Percentiles rank a stretch among this genome's conserved stretches.
Conservation (phyloP, 805 yeast genomes). For the Danielozyma ontarioensis region DNA sequence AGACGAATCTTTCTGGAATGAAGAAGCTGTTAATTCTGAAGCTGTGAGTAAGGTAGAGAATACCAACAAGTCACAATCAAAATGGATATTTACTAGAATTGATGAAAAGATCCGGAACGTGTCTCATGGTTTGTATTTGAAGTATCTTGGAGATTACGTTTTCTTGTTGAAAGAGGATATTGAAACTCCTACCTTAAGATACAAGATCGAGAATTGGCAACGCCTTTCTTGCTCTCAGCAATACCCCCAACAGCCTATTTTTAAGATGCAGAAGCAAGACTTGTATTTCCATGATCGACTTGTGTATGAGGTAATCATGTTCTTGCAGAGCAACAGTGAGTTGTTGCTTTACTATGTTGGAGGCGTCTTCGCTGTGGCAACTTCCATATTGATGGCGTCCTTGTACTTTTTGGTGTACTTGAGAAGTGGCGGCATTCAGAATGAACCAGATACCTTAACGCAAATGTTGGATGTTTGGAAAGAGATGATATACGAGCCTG, state of each 20-base stretch:
- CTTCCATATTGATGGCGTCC: no score
- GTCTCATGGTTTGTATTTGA: neutral
- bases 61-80: neutral
- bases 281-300: neutral
- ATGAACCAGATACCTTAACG: no score
- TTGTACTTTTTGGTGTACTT: no score
- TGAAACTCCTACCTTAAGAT: neutral
- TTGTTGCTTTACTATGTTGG: conserved; percentile 3
- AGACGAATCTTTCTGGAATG: no score
- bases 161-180: neutral
- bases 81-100: neutral
- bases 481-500: no score
- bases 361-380: conserved; percentile 1
- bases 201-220: neutral
- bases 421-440: no score
- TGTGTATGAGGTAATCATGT: neutral
- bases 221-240: neutral
- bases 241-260: neutral
- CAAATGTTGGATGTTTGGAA: no score
- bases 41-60: neutral
- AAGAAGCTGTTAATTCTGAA: no score
- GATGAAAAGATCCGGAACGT: neutral
- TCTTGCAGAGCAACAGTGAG: conserved; percentile 4
- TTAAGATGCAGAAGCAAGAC: neutral
- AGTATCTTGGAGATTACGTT: neutral